Base-by-base conservation (phyloP, 2,329 filamentous ascomycete genomes). In the Trichoderma asperellum region DNA sequence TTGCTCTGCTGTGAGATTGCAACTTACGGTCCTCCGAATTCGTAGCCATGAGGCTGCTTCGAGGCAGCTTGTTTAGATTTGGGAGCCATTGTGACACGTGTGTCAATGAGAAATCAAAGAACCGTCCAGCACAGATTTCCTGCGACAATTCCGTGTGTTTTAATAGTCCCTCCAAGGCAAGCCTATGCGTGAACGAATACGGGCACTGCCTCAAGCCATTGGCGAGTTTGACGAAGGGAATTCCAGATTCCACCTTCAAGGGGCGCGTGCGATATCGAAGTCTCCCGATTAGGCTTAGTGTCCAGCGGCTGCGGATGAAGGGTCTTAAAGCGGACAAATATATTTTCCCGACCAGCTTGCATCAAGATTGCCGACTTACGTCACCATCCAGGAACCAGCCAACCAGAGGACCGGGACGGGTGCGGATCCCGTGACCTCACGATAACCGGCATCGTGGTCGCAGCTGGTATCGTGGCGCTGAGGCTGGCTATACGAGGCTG, bases 21-120 rank as follows among this genome's bases (percentile, higher is more conserved):
- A 18, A 79, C 82, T 76, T 77, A 86, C 85, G 85, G 84, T 70
- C 85, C 85, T 65, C 81, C 79, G 74, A 87, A 86, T 70, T 86
- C 84, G 73, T 86, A 87, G 71, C 82, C 82, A 69, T 84, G 83
- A 29, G 66, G 59, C 68, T 70, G 68, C 56, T 72, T 69, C 6
- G 73, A 72, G 57, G 75, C 58, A 57, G 53, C 62, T 69, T 16
- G 67, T 67, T 78, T 80, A 14, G 74, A 53, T 63, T 78, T 78
- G 63, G 71, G 64, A 6, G 77, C 74, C 81, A 82, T 82, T n/a
- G 29, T 70, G 43, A 60, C 43, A 59, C 53, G 63, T 56, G 29
- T 40, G 63, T 56, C 29, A 35, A 65, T 53, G 53, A 55, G 27
- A 67, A 65, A 18, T 35, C 27, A 7, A 24, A 27, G 24, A 21